These are phyloP conservation scores for Pouteria glomerata DNA, from an alignment of 148 eudicot genomes.

Conservation along the genomic window DNA sequence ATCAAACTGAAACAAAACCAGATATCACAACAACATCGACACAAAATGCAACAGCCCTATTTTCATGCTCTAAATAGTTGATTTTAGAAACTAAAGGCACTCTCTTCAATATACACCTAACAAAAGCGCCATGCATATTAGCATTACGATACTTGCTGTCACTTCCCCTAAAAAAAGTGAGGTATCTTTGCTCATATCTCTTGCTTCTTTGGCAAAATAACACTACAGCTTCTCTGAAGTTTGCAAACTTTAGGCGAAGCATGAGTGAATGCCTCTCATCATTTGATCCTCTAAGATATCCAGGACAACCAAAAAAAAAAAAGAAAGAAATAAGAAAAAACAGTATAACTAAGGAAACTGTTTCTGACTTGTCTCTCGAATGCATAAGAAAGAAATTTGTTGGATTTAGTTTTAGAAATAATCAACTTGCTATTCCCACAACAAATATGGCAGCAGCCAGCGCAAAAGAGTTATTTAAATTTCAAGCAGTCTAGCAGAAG, in stretches of 20 bases:
- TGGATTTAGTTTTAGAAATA: too few relatives aligned
- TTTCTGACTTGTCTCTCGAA: background rate
- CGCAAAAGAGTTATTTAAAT: too few relatives aligned
- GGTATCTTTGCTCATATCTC: background rate
- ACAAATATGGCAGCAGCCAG: too few relatives aligned
- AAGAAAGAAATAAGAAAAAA: too few relatives aligned
- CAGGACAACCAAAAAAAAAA: too few relatives aligned
- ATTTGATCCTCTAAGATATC: background rate
- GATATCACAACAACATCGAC: constrained; percentile 9
- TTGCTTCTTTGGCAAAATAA: background rate
- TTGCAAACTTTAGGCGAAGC: background rate
- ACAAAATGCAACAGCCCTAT: background rate
- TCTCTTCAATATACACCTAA: background rate
- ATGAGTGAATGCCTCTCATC: background rate
- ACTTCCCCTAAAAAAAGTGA: too few relatives aligned
- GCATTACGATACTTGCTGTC: too few relatives aligned
- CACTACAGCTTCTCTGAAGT: background rate
- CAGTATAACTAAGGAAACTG: constrained; percentile 3
- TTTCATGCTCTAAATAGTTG: background rate
- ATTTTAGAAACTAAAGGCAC: background rate
- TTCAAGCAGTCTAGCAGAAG: too few relatives aligned
- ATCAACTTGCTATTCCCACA: too few relatives aligned
- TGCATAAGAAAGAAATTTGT: background rate
- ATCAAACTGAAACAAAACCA: constrained; percentile 61
- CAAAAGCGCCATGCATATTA: background rate